Percentiles rank a stretch among this genome's conserved stretches.
Conservation (phyloP, 2,329 filamentous ascomycete species). For the Neofusicoccum ribis region DNA sequence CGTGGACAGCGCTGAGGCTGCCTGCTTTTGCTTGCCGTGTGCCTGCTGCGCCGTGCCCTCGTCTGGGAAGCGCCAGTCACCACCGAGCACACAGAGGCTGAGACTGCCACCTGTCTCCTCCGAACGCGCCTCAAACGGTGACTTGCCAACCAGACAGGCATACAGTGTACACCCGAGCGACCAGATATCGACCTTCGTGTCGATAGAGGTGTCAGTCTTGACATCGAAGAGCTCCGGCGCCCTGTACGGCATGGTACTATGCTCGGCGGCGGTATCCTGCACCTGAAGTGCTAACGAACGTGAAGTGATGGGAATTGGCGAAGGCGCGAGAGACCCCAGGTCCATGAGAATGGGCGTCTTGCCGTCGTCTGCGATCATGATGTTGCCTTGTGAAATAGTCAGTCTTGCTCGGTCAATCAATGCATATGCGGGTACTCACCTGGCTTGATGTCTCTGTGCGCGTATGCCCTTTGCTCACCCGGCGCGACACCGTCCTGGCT, state of each 20-base stretch:
- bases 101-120: constrained; percentile 95
- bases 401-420: background rate
- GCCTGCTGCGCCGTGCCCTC: constrained; percentile 57
- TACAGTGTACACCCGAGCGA: constrained; percentile 96
- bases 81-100: constrained; percentile 87
- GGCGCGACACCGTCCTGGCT: constrained; percentile 68
- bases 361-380: constrained; percentile 96
- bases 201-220: constrained; percentile 85
- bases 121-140: constrained; percentile 90
- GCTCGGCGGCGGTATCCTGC: constrained; percentile 92
- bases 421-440: constrained; percentile 55
- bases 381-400: constrained; percentile 63
- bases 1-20: constrained; percentile 21
- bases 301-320: constrained; percentile 85
- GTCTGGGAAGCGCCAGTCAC: constrained; percentile 95
- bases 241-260: constrained; percentile 97
- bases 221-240: constrained; percentile 98
- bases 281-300: constrained; percentile 87
- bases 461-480: constrained; percentile 75
- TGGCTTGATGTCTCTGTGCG: constrained; percentile 96
- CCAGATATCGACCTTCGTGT: constrained; percentile 98
- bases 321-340: constrained; percentile 84
- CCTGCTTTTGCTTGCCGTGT: constrained; percentile 55
- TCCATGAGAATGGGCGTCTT: constrained; percentile 94
- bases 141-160: constrained; percentile 94